A percentile compares a stretch with the other conserved stretches of the same genome.
Conservation (phyloP, 2,329 filamentous ascomycete species). For the Colletotrichum spaethianum region DNA sequence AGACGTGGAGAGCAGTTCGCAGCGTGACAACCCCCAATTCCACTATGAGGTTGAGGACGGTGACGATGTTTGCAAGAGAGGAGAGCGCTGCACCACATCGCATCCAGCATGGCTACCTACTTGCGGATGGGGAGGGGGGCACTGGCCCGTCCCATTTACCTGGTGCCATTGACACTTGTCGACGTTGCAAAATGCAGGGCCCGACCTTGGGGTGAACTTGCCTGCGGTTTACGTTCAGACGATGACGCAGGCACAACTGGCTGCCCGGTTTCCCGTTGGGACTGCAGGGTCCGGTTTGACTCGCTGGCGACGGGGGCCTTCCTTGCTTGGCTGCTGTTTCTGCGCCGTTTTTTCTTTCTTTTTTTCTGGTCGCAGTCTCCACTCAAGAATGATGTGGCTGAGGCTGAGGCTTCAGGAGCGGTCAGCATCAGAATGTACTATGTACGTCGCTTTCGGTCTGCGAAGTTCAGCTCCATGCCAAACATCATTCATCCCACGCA, state of each 20-base stretch:
- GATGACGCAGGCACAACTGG: constrained; percentile 42
- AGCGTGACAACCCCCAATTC: not conserved
- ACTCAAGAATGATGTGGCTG: not conserved
- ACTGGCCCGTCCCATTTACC: constrained; percentile 20
- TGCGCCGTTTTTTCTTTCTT: constrained; percentile 17
- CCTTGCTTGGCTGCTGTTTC: constrained; percentile 32
- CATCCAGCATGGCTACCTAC: no score
- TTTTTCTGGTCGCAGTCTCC: constrained; percentile 10
- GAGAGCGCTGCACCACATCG: not conserved
- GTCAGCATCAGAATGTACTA: not conserved
- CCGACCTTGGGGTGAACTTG: constrained; percentile 30
- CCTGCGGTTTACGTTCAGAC: constrained; percentile 28
- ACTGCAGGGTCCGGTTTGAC: constrained; percentile 32
- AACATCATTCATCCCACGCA: not conserved
- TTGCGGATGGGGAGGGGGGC: not conserved
- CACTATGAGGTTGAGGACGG: not conserved
- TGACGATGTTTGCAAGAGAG: not conserved
- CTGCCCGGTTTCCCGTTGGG: constrained; percentile 40
- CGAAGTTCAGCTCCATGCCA: not conserved
- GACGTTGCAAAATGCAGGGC: constrained; percentile 31
- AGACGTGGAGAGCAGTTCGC: not conserved
- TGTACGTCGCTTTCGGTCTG: not conserved
- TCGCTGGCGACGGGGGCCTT: constrained; percentile 26
- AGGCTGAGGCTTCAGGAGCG: not conserved
- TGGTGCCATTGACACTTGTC: constrained; percentile 24